phyloP scores from a whole-genome alignment of 1,139 yeast species.

The Blastobotrys indianensis region DNA sequence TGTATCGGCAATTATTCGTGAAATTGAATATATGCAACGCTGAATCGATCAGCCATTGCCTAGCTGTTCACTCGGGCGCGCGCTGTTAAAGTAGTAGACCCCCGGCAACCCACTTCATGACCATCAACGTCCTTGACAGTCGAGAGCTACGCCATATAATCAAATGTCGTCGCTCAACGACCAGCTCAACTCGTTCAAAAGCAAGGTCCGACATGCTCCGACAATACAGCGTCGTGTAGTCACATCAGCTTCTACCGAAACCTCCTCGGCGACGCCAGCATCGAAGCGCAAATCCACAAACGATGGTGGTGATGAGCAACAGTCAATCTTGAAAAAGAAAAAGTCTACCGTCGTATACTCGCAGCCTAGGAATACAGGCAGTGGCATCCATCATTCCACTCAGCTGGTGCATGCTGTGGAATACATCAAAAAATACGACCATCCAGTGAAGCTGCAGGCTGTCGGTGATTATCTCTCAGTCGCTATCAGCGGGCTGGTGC shows the following conservation, averaged over 20 bases:
- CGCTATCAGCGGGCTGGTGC: conserved; percentile 44
- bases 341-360: conserved; percentile 27
- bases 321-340: conserved; percentile 24
- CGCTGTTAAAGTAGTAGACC: background rate
- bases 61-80: no score
- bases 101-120: no score
- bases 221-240: conserved; percentile 38
- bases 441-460: conserved; percentile 59
- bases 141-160: no score
- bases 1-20: no score
- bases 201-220: conserved; percentile 52
- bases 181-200: conserved; percentile 55
- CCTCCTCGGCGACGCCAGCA: conserved; percentile 10
- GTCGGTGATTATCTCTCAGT: conserved; percentile 52
- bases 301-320: conserved; percentile 20
- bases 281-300: conserved; percentile 13
- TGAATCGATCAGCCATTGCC: no score
- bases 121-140: no score
- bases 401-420: conserved; percentile 85
- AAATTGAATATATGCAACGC: no score
- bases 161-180: conserved; percentile 35
- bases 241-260: conserved; percentile 15
- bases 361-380: conserved; percentile 35
- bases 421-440: conserved; percentile 64
- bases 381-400: conserved; percentile 68